These are phyloP conservation scores for Dentiscutata heterogama DNA, from an alignment of 371 early-diverging fungal species.

Conservation along the genomic window DNA sequence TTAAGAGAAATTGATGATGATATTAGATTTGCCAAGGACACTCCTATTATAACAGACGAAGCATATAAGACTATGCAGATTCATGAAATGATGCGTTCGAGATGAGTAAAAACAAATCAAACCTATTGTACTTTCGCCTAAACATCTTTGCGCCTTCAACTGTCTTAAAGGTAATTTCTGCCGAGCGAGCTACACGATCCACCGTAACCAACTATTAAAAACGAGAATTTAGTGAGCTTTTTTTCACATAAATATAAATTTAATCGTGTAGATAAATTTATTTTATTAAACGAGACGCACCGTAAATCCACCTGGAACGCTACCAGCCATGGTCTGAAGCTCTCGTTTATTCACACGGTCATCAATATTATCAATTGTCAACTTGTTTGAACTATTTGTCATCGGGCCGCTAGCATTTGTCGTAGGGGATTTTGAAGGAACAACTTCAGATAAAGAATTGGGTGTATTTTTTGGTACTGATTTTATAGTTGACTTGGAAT, in stretches of 20 bases:
- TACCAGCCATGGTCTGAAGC: slow-evolving; percentile 7
- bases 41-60: not conserved
- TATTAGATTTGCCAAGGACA: not conserved
- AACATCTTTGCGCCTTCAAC: slow-evolving; percentile 31
- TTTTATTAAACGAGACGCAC: not conserved
- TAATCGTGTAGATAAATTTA: not conserved
- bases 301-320: slow-evolving; percentile 20
- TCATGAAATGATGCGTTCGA: not conserved
- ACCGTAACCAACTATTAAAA: slow-evolving; percentile 12
- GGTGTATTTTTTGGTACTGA: not conserved
- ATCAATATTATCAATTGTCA: slow-evolving; percentile 12
- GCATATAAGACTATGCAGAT: not conserved
- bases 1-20: slow-evolving; percentile 26
- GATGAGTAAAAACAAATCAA: not conserved
- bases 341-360: slow-evolving; percentile 16
- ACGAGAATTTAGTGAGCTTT: not conserved
- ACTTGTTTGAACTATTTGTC: not conserved
- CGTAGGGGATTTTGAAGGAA: not conserved
- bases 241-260: not conserved
- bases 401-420: not conserved
- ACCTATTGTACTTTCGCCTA: slow-evolving; percentile 32
- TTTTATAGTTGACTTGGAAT: not conserved
- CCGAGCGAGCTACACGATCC: slow-evolving; percentile 9
- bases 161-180: slow-evolving; percentile 6
- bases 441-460: not conserved